Evolutionary conservation across 305 asterid species (phyloP).

Genomic region (Fraxinus xanthoxyloides): DNA sequence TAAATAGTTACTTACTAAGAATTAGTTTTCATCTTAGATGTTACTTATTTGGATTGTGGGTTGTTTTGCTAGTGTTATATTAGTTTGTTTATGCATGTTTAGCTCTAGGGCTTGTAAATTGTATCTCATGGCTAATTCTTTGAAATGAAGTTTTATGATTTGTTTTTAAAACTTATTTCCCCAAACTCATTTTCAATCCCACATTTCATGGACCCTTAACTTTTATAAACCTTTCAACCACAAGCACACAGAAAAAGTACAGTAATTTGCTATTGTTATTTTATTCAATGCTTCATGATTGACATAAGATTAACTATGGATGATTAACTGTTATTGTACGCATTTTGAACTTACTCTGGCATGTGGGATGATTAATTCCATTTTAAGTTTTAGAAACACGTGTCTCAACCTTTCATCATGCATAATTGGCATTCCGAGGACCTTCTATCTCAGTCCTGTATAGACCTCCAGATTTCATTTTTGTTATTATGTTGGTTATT

Average conservation of each 20-base stretch:
- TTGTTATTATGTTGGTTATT: not conserved
- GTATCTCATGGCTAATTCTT: not conserved
- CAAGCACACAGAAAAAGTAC: not conserved
- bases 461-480: not conserved
- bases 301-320: not conserved
- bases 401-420: not conserved
- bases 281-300: not conserved
- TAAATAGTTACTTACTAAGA: not conserved
- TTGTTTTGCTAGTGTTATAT: not conserved
- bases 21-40: not conserved
- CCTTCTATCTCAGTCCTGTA: not conserved
- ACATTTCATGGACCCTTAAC: not conserved
- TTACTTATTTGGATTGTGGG: not conserved
- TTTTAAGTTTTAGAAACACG: not conserved
- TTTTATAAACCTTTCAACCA: not conserved
- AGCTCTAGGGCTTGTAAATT: slow-evolving; percentile 5
- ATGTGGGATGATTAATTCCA: not conserved
- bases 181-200: not conserved
- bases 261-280: not conserved
- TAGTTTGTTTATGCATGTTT: not conserved
- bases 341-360: not conserved
- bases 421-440: not conserved
- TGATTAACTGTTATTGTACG: not conserved
- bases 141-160: not conserved
- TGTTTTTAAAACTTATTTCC: not conserved